Base-by-base conservation (phyloP, 2,329 filamentous ascomycete genomes). In the Apiospora kogelbergensis region DNA sequence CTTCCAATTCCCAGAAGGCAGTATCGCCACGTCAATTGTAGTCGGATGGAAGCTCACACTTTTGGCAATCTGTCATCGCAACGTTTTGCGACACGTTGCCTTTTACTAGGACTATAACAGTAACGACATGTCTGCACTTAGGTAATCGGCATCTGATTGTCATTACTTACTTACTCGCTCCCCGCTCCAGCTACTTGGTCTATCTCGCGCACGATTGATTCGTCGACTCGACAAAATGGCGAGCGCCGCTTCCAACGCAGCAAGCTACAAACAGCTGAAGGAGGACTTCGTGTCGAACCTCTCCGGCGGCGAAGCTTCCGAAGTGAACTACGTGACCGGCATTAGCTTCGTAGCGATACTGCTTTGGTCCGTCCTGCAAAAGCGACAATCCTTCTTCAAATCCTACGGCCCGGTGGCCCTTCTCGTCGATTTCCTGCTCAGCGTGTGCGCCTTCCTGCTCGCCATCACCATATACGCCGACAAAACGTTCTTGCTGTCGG, bases 231-330 rank as follows among this genome's bases (percentile, higher is more conserved):
- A 57, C 48, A 72, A 71, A 40, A 77, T 77, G 75, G 73, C 70
- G 71, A 73, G 79, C 72, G 79, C 79, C 71, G 73, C 79, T 72
- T 37, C 53, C 53, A 79, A 79, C 70, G 80, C 77, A 75, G 79
- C 82, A 63, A 91, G 86, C 81, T 97, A 98, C 85, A 99, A 98
- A 83, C 89, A 92, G 76, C 86, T 92, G 74, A 99, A 99, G 84
- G 95, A 97, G 84, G 94, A 94, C 78, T 97, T 97, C 80, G 96
- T 99, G 77, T 97, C 95, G 68, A 93, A 94, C 79, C 89, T 97
- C 40, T 90, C 91, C 7, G 96, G 96, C 48, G 94, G 96, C 70
- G 87, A 90, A 41, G 90, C 97, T 70, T 83, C 86, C 74, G 96
- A 99, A 79, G 95, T 99, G 82, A 95, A 95, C 79, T 87, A 89